Evolutionary conservation across 352 stramenopile species (phyloP), one percentile per base, ranked within the genome.

Genomic region (Globisporangium carolinianum): DNA sequence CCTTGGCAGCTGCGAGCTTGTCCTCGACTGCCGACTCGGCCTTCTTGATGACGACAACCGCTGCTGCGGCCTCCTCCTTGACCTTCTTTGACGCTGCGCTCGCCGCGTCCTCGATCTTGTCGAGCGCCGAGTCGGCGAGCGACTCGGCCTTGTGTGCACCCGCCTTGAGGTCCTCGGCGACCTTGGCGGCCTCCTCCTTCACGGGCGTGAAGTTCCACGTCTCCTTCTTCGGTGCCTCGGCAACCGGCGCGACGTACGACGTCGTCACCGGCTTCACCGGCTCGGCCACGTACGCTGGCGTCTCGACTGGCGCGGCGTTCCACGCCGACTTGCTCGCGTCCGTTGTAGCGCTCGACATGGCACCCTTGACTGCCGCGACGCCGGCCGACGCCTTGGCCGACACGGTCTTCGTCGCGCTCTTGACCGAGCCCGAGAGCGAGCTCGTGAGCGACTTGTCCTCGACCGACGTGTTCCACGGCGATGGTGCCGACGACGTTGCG

Each of bases 1-100:
- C 61, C 58, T 82, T 73, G 61, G 76, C 71, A 55, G 79, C 66
- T 54, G 70, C 73, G 50, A 65, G 58, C 47, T 67, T 62, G 49
- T 61, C 58, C 53, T 71, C 53, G 35, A 66, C 60, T 11, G 49
- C 48, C 9, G 46, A 53, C 42, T 61, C 56, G n/a, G 55, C 50
- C 61, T 68, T 65, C 65, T 71, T 71, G 42, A 63, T 15, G 17
- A 63, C 51, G 4, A 59, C 43, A 7, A 61, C 53, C 3, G 57
- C 59, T 10, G 65, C 57, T 6, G 60, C 66, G 14, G 65, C 46
- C 41, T 65, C 62, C 32, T 66, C 56, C 58, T 76, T 65, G 24
- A 67, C 56, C 54, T 68, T 64, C 46, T 60, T 62, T 3, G 48
- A 39, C 8, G 51, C 50, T 14, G 43, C 10, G 35, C 46, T 55